A percentile compares a stretch with the other conserved stretches of the same genome.
Evolutionary conservation across 2,329 filamentous ascomycete genomes (phyloP).

Genomic region (Aspergillus sp.): DNA sequence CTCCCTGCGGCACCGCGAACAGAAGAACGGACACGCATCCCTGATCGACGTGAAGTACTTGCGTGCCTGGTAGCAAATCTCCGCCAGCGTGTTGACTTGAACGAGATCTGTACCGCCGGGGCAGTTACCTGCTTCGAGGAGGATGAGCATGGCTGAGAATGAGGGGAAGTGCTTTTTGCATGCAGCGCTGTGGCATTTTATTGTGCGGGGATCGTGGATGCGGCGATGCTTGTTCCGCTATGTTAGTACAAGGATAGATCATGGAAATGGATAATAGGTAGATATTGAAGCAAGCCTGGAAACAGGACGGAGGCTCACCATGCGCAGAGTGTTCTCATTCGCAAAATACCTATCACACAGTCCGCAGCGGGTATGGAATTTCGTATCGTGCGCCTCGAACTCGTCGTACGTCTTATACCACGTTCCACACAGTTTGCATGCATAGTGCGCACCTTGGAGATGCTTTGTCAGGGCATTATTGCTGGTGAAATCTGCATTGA

Average conservation of each 20-base stretch:
- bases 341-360: neutral
- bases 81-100: neutral
- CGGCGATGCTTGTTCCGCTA: conserved; percentile 11
- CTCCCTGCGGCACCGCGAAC: conserved; percentile 8
- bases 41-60: neutral
- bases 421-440: neutral
- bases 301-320: neutral
- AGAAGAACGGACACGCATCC: conserved; percentile 7
- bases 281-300: neutral
- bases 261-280: neutral
- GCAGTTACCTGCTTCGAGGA: conserved; percentile 19
- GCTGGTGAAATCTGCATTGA: conserved; percentile 3
- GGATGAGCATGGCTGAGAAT: conserved; percentile 19
- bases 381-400: neutral
- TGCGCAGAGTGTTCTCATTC: conserved; percentile 1
- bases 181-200: conserved; percentile 14
- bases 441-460: neutral
- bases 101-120: neutral
- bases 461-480: neutral
- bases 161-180: conserved; percentile 10
- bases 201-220: conserved; percentile 8
- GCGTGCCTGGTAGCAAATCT: neutral
- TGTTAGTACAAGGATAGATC: too few relatives aligned
- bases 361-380: neutral
- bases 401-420: neutral